Conservation (phyloP, 148 eudicot genomes). For the Spergularia bocconei region DNA sequence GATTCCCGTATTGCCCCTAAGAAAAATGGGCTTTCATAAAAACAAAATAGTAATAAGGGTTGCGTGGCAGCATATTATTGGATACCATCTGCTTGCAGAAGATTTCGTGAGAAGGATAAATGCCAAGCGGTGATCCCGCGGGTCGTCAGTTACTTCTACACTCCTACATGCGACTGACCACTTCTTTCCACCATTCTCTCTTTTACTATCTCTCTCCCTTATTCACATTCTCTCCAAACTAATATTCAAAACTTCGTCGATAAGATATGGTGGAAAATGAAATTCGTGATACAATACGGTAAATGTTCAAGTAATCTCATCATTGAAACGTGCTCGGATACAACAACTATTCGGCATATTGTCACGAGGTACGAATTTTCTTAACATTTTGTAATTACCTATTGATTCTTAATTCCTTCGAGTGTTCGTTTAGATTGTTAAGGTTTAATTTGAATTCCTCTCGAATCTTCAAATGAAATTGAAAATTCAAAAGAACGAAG, state of each 20-base stretch:
- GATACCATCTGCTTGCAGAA: background rate
- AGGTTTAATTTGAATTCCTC: too few species aligned
- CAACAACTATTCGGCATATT: background rate
- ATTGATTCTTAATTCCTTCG: too few species aligned
- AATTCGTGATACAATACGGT: background rate
- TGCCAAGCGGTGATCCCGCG: slow-evolving; percentile 39
- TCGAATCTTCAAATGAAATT: too few species aligned
- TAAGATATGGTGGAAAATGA: background rate
- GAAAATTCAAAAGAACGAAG: too few species aligned
- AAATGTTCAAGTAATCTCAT: background rate
- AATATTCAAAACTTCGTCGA: background rate
- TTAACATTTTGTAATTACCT: too few species aligned
- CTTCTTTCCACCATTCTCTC: slow-evolving; percentile 9
- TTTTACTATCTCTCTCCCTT: slow-evolving; percentile 6
- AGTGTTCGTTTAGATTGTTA: too few species aligned
- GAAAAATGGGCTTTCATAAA: too few species aligned
- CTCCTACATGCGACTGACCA: background rate
- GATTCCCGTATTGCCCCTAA: too few species aligned
- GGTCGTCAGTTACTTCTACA: slow-evolving; percentile 28
- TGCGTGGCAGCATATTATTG: background rate
- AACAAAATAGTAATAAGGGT: too few species aligned
- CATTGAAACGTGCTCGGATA: too few species aligned
- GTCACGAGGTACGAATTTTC: slow-evolving; percentile 21
- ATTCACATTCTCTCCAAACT: slow-evolving; percentile 12
- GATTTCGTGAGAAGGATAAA: slow-evolving; percentile 44